Base-by-base conservation (phyloP, 2,329 filamentous ascomycete species). In the Fusarium drepaniforme region DNA sequence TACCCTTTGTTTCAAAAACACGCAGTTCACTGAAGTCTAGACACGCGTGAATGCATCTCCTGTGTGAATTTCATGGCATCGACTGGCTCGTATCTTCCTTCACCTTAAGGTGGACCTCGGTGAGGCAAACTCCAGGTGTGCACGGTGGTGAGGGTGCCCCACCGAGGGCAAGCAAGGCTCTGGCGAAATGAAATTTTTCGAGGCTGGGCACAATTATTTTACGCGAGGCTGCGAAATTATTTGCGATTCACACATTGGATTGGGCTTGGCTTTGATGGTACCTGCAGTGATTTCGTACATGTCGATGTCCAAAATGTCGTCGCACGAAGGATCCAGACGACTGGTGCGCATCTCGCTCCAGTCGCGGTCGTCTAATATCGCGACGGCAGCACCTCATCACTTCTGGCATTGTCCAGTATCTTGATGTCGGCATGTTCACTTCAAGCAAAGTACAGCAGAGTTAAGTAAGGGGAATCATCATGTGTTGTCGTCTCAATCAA, bases 401-500 rank as follows among this genome's bases (percentile, higher is more conserved):
- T 4, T 35, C 23, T 25, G 8, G 16, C 11, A 12, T 8, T 5
- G 4, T 30, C 5, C 25, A 51, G 5, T n/a, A 8, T 30, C 6
- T 33, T 21, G 7, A 21, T 53, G 25, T 28, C 49, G n/a, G 44
- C 25, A 30, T 51, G 5, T n/a, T 51, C 46, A 51, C 46, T 23
- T 23, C 30, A 30, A 9, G 9, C 30, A 25, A 25, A 5, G 25
- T 5, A 25, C 25, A 25, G 25, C 62, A 66, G 23, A 33, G 9
- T 13, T 6, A 15, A 42, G 57, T 68, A 70, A 51, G 40, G 58
- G 11, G 8, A 42, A 57, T 42, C 62, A 25, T 60, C 37, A 57
- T 49, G 33, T 60, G 23, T 62, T 75, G 72, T 77, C 75, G 72
- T 80, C 75, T 81, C 79, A 78, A 82, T 78, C 82, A 82, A 81